phyloP scores from a whole-genome alignment of 1,284 basidiomycete species.

The Heterobasidion irregulare region DNA sequence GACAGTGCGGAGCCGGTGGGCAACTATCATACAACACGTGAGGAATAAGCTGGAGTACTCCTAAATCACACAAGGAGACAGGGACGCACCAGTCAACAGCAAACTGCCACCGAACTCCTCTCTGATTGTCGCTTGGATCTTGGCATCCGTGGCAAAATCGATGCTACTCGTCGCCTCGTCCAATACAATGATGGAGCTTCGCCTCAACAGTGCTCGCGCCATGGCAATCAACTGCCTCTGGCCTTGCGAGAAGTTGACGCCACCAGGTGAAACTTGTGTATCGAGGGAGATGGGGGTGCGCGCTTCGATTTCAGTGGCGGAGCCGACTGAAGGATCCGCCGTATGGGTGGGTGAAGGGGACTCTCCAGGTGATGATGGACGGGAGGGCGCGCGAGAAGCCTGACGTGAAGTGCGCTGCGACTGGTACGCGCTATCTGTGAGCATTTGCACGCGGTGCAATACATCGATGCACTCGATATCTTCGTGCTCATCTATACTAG shows the following conservation, averaged over 20 bases:
- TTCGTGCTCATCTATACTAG: slow-evolving; percentile 57
- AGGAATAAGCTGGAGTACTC: not conserved
- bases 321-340: not conserved
- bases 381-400: slow-evolving; percentile 37
- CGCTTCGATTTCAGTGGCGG: slow-evolving; percentile 18
- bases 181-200: slow-evolving; percentile 71
- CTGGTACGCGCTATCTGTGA: slow-evolving; percentile 34
- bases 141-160: slow-evolving; percentile 67
- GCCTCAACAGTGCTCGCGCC: slow-evolving; percentile 69
- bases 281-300: slow-evolving; percentile 35
- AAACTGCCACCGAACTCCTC: slow-evolving; percentile 66
- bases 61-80: not conserved
- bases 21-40: slow-evolving; percentile 4
- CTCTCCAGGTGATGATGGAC: slow-evolving; percentile 11
- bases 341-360: not conserved
- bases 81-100: slow-evolving; percentile 43
- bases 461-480: slow-evolving; percentile 74
- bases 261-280: slow-evolving; percentile 71
- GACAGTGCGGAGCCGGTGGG: slow-evolving; percentile 62
- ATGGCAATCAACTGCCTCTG: slow-evolving; percentile 80
- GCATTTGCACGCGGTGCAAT: slow-evolving; percentile 56
- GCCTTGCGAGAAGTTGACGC: slow-evolving; percentile 80
- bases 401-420: slow-evolving; percentile 40
- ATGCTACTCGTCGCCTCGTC: slow-evolving; percentile 81
- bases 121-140: slow-evolving; percentile 76